These are phyloP conservation scores for Berberis vulgaris DNA, from an alignment of 164 flowering plant species.

Conservation along the genomic window DNA sequence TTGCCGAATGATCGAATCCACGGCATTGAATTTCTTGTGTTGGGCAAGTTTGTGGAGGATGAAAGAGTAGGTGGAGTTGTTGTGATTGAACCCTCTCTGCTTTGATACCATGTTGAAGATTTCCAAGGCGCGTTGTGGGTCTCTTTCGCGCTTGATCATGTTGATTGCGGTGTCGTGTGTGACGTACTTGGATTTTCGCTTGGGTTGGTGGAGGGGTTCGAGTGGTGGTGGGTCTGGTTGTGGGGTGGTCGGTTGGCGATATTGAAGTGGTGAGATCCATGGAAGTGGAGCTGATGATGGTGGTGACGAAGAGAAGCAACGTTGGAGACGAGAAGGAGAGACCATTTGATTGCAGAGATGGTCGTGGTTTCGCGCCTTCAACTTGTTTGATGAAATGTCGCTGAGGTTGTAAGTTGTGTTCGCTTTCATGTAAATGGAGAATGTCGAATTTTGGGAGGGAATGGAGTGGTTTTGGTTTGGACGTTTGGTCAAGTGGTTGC, in stretches of 20 bases:
- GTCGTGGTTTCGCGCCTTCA: background rate
- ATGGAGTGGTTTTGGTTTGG: no score
- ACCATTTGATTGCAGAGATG: background rate
- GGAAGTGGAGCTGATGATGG: conserved; percentile 36
- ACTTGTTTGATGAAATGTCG: background rate
- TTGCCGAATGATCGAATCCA: conserved; percentile 69
- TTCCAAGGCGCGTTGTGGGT: conserved; percentile 68
- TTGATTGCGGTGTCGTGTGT: conserved; percentile 52
- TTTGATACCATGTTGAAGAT: conserved; percentile 58
- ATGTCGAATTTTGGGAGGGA: no score
- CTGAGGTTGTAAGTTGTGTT: background rate
- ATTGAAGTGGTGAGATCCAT: conserved; percentile 67
- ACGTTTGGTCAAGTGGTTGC: no score
- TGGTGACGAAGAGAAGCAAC: conserved; percentile 24
- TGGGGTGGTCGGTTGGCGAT: conserved; percentile 18
- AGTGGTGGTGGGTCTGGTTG: conserved; percentile 37
- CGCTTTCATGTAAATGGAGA: no score
- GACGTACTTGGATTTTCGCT: conserved; percentile 42
- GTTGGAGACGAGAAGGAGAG: background rate
- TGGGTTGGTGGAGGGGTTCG: conserved; percentile 12
- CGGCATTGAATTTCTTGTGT: conserved; percentile 51
- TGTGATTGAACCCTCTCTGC: conserved; percentile 80
- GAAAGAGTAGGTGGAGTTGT: conserved; percentile 56
- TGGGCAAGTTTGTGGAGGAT: conserved; percentile 67
- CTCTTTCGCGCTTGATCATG: conserved; percentile 58